phyloP scores from a whole-genome alignment of 495 filamentous ascomycete species.

The Thermothielavioides terrestris region DNA sequence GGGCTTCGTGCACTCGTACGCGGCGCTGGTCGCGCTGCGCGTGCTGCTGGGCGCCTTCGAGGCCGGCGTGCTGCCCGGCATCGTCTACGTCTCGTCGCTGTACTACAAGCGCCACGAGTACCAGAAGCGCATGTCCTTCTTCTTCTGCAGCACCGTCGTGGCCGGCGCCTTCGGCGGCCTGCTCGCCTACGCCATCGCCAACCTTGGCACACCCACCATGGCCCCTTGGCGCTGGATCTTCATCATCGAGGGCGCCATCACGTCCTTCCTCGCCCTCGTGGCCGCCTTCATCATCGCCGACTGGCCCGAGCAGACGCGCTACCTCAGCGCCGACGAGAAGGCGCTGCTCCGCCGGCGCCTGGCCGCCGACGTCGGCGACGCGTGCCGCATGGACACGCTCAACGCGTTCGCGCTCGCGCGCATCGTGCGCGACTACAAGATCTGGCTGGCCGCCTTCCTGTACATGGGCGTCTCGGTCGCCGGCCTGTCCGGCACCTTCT shows the following conservation, averaged over 20 bases:
- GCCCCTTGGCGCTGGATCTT: slow-evolving; percentile 56
- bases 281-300: slow-evolving; percentile 47
- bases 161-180: slow-evolving; percentile 60
- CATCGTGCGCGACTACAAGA: slow-evolving; percentile 47
- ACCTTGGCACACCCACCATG: background rate
- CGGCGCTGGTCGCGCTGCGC: slow-evolving; percentile 32
- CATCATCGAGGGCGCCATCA: slow-evolving; percentile 53
- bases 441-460: slow-evolving; percentile 38
- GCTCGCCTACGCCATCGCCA: slow-evolving; percentile 31
- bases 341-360: slow-evolving; percentile 40
- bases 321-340: slow-evolving; percentile 47
- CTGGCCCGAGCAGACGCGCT: slow-evolving; percentile 47
- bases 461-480: slow-evolving; percentile 46
- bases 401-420: slow-evolving; percentile 60
- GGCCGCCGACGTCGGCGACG: slow-evolving; percentile 53
- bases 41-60: slow-evolving; percentile 53
- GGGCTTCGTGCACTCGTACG: slow-evolving; percentile 33
- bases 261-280: slow-evolving; percentile 43
- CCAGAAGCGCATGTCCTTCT: slow-evolving; percentile 56
- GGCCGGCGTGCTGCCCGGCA: slow-evolving; percentile 57
- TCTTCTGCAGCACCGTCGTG: slow-evolving; percentile 58
- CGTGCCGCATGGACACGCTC: slow-evolving; percentile 52
- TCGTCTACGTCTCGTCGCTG: slow-evolving; percentile 55
- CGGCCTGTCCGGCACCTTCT: slow-evolving; percentile 56
- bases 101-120: slow-evolving; percentile 60